Evolutionary conservation across 2,329 filamentous ascomycete species (phyloP), one percentile per base, ranked within the genome.

Genomic region (Alternaria sp.): DNA sequence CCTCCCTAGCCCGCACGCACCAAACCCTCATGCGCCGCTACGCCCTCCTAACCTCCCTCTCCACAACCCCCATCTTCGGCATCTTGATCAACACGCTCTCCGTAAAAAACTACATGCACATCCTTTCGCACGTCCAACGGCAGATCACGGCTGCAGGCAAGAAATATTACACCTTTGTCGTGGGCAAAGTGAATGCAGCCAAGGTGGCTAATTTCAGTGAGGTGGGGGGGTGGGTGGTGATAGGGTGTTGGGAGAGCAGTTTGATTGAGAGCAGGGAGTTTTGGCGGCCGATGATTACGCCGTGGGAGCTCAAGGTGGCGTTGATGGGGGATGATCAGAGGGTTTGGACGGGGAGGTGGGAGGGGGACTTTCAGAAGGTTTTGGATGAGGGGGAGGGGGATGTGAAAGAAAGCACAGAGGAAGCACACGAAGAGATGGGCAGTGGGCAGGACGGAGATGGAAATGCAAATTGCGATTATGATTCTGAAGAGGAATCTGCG

Each of bases 151-250:
- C 85, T 0, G 92, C 93, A 0, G 94, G 93, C 11, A 98, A 98
- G 83, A 99, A 98, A 83, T 91, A 89, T 77, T 99, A 99, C 79
- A 93, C 95, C 2, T 93, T 99, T 51, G 96, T 99, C 2, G 96
- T 99, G 0, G 96, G 96, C 62, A 98, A 98, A 79, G 85, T 99
- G 25, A 99, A 98, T 75, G 90, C 94, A 0, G 95, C 94, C 40
- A 99, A 99, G 79, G 86, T 99, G 21, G 96, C 96, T 52, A 99
- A 99, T 80, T 99, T 99, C 81, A 89, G 91, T 61, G 96, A 99
- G 79, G 88, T 99, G 6, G 95, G 93, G 46, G 95, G 93, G 15
- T 99, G 96, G 96, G 93, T 98, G 0, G 93, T 98, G 0, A 92
- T 99, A 10, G 95, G 96, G 3, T 99, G 96, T 81, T 99, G 96